Base-by-base conservation (phyloP, 75 land plant species). In the Isoetes taiwanensis region DNA sequence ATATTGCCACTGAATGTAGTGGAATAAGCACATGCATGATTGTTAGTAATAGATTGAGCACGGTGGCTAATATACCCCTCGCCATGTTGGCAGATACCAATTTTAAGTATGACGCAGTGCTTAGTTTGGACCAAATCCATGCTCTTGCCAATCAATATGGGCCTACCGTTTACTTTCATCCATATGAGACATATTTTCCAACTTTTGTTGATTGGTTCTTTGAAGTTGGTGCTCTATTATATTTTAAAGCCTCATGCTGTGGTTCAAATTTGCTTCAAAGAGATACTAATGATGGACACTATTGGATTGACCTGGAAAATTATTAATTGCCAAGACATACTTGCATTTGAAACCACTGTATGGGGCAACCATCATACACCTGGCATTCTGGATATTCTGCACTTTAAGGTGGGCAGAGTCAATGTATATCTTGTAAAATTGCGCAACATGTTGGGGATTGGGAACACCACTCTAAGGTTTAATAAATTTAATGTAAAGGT, bases 261-360 rank as follows among this genome's bases (percentile, higher is more conserved):
- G 96, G 96, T 33, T 57, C 80, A 1, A 85, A 81, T 54, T 70
- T 89, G 8, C 96, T 83, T 2, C 72, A 64, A 39, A 86, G 86
- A 17, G 90, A 85, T 25, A 38, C 70, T 3, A 77, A 79, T 56
- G 96, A 89, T 43, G 86, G 69, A 0, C 28, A 41, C 0, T 85
- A 75, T 57, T 89, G 96, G 96, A 3, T 89, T 6, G 91, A 85
- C 57, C 68, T 89, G 96, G 96, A 2, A 70, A 85, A 37, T 14
- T 89, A 32, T 29, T 14, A 3, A 72, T 33, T 55, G 43, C 86
- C 0, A 37, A 65, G 58, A 62, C 34, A 10, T 85, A 89, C 41
- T 1, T 79, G 10, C 96, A 89, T 59, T 50, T 79, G 0, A 89
- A 89, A 30, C 96, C 86, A 11, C 65, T 82, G 71, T 29, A 78